Percentiles rank a stretch among this genome's conserved stretches.
Evolutionary conservation across 768 basidiomycete species (phyloP).

Genomic region (Termitomyces sp.): DNA sequence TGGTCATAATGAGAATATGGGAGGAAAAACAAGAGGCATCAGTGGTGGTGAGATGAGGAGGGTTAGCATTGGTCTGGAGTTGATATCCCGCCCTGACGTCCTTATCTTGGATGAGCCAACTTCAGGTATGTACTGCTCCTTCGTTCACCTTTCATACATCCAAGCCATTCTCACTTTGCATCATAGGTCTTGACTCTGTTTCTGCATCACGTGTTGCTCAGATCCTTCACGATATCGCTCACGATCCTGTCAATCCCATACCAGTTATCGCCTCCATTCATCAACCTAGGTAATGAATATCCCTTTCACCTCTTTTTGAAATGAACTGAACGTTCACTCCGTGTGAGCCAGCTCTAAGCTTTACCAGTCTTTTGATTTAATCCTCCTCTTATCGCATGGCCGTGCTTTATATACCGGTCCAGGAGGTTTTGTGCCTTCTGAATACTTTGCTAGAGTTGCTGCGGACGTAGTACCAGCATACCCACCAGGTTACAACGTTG

Average conservation of each 20-base stretch:
- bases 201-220: constrained; percentile 78
- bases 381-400: constrained; percentile 75
- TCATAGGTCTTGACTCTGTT: constrained; percentile 74
- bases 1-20: constrained; percentile 43
- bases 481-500: constrained; percentile 83
- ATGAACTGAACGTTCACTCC: neutral
- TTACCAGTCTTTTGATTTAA: constrained; percentile 80
- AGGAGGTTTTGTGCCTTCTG: constrained; percentile 64
- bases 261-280: constrained; percentile 86
- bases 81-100: constrained; percentile 80
- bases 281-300: constrained; percentile 60
- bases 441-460: constrained; percentile 52
- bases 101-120: constrained; percentile 88
- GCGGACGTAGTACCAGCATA: constrained; percentile 40
- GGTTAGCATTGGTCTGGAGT: constrained; percentile 86
- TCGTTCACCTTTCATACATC: neutral
- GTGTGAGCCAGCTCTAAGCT: constrained; percentile 55
- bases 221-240: constrained; percentile 71
- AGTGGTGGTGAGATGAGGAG: constrained; percentile 90
- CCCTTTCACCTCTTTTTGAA: neutral
- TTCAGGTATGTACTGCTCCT: constrained; percentile 30
- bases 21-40: constrained; percentile 73
- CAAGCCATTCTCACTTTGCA: neutral
- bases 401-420: constrained; percentile 74
- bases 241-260: constrained; percentile 60